Evolutionary conservation across 2,329 filamentous ascomycete species (phyloP).

Genomic region (Beauveria brongniartii): DNA sequence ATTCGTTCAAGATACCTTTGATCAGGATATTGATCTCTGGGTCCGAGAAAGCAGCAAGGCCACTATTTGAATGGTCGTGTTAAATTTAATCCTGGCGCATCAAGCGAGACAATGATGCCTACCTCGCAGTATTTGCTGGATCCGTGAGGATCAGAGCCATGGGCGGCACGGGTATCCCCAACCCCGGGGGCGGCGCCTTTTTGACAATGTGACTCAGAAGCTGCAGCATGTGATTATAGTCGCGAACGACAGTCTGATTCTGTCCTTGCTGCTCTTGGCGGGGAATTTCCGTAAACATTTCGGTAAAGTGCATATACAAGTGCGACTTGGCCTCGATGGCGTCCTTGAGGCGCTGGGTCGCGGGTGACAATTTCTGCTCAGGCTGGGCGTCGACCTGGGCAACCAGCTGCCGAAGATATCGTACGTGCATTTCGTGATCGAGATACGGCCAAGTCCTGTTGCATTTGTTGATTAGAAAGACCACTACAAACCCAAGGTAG

Average conservation of each 20-base stretch:
- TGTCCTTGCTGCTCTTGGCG: neutral
- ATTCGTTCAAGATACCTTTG: constrained; percentile 7
- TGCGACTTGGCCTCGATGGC: constrained; percentile 2
- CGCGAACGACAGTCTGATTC: neutral
- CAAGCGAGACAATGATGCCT: neutral
- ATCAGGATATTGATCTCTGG: neutral
- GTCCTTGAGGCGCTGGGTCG: neutral
- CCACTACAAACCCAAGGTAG: too few species aligned
- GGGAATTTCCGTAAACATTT: constrained; percentile 4
- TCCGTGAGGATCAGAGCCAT: constrained; percentile 26
- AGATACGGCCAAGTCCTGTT: neutral
- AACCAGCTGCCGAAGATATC: neutral
- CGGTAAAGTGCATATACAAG: constrained; percentile 9
- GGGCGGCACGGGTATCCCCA: neutral
- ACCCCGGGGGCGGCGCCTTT: constrained; percentile 26
- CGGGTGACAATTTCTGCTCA: neutral
- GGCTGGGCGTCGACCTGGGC: neutral
- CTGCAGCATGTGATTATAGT: constrained; percentile 1
- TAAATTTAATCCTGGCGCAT: too few species aligned
- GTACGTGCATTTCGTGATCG: neutral
- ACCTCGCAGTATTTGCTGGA: constrained; percentile 45
- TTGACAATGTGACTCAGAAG: constrained; percentile 6
- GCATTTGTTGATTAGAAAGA: neutral
- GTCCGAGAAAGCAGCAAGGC: neutral
- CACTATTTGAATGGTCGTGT: neutral